Percentiles rank a stretch among this genome's conserved stretches.
Evolutionary conservation across 352 stramenopile genomes (phyloP).

Genomic region (Globisporangium acanthophoron): DNA sequence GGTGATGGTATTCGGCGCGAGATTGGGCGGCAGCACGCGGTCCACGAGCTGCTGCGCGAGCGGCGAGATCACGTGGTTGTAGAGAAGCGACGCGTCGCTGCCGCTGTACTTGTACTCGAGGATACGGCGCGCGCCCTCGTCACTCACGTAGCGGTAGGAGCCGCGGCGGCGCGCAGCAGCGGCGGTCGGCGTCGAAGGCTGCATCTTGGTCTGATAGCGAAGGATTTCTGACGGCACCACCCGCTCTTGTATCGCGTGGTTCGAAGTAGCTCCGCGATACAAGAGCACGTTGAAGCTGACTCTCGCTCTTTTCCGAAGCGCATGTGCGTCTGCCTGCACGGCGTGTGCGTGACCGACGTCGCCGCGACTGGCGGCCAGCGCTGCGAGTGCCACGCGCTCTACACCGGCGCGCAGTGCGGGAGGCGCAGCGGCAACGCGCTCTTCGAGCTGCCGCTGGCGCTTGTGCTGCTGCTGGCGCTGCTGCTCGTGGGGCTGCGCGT

Average conservation of each 20-base stretch:
- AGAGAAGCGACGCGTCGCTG: slow-evolving; percentile 74
- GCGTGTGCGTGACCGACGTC: slow-evolving; percentile 21
- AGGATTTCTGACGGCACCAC: background rate
- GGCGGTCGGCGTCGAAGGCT: background rate
- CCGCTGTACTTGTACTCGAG: slow-evolving; percentile 84
- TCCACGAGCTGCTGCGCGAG: slow-evolving; percentile 72
- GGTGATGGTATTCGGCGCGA: slow-evolving; percentile 82
- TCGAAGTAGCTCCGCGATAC: background rate
- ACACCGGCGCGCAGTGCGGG: slow-evolving; percentile 41
- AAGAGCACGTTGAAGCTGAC: background rate
- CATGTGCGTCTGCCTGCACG: slow-evolving; percentile 41
- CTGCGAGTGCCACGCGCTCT: slow-evolving; percentile 44
- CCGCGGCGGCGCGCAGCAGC: slow-evolving; percentile 4
- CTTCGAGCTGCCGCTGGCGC: slow-evolving; percentile 50
- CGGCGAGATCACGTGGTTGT: slow-evolving; percentile 81
- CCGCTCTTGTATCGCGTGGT: too few species aligned
- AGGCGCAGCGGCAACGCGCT: slow-evolving; percentile 31
- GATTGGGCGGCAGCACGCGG: slow-evolving; percentile 53
- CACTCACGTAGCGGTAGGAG: slow-evolving; percentile 62
- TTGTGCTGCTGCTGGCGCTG: slow-evolving; percentile 29
- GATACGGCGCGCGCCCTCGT: slow-evolving; percentile 61
- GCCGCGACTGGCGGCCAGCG: slow-evolving; percentile 9
- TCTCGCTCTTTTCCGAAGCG: background rate
- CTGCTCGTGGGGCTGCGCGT: slow-evolving; percentile 26
- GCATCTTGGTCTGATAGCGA: background rate